Evolutionary conservation across 2,329 filamentous ascomycete genomes (phyloP), one percentile per base, ranked within the genome.

Genomic region (Hypoxylon sp.): DNA sequence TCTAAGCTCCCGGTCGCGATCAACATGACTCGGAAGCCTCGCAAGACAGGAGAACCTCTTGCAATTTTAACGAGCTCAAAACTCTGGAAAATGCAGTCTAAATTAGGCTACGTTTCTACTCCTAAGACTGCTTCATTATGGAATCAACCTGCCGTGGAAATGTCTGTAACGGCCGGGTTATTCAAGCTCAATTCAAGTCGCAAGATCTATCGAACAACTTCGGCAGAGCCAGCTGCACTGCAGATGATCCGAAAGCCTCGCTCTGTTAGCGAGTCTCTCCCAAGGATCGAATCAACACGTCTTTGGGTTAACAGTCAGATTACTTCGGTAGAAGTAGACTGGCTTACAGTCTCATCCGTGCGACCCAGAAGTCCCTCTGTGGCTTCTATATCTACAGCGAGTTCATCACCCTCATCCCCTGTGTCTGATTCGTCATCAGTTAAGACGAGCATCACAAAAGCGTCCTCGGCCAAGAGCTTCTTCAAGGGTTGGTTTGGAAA

Each of bases 181-280:
- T 78, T 80, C 54, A 72, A 76, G 56, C 73, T 79, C n/a, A 75
- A 80, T 59, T 62, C 73, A 19, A 76, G 68, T 55, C 75, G 77
- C 48, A 74, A 70, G 31, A 66, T 68, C 39, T 80, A 76, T 67
- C 76, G 77, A 31, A 79, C 76, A 10, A 80, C 80, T 24, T 70
- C 72, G 3, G 74, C 75, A 17, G 72, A 76, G 11, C 78, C 79
- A 19, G 78, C 76, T n/a, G 78, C 78, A n/a, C 65, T 81, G 9
- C 63, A 74, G 37, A 79, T 81, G 66, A 57, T 62, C 44, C 77
- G 78, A 63, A 82, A 78, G 69, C 74, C 73, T 62, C 78, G 80
- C 53, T 70, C 73, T 50, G 70, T 71, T 37, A 64, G 75, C 51
- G 59, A 63, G 37, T 60, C 75, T 4, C 35, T 74, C 11, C 70